Evolutionary conservation across 306 rosid species (phyloP), one percentile per base, ranked within the genome.

Genomic region (Begonia fuchsioides): DNA sequence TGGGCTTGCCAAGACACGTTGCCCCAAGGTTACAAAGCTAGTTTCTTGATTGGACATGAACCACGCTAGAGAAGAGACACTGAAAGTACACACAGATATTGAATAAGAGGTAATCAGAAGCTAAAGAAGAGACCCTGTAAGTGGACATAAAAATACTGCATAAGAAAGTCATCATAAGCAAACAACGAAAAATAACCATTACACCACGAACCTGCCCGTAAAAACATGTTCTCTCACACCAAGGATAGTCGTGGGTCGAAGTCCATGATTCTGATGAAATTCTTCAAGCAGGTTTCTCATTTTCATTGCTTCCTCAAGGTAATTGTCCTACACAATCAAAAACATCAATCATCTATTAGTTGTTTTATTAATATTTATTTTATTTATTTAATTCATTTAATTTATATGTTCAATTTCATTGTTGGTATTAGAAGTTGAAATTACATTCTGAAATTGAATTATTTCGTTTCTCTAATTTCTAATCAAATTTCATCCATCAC

Each of bases 1-100:
- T 56, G 98, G 98, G 58, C 94, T 79, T 69, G 98, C 98, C 47
- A 90, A 95, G 69, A 85, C 94, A 68, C 98, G 76, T 66, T 90
- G 98, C 46, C 98, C 98, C 46, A 90, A 68, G 47, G 98, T 90
- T 57, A 90, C 98, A 62, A 90, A 90, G 63, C 92, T 79, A 51
- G 88, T 79, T 68, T 90, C 98, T 75, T 90, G 98, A 77, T 90
- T 90, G 58, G 98, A 90, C 98, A 90, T 90, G 63, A 90, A 90
- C 98, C 98, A 90, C 53, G 94, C 98, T 82, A 85, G 61, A 47
- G 98, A 90, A 57, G 98, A 90, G 44, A 90, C 98, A 85, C 98
- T 90, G 93, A 50, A 55, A 53, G 19, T 46, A 64, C 43, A 54
- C 35, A 56, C 60, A 65, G 13, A 56, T 39, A 54, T 15, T 35